Evolutionary conservation across 1,284 basidiomycete species (phyloP), one percentile per base, ranked within the genome.

Genomic region (Heterobasidion annosum): DNA sequence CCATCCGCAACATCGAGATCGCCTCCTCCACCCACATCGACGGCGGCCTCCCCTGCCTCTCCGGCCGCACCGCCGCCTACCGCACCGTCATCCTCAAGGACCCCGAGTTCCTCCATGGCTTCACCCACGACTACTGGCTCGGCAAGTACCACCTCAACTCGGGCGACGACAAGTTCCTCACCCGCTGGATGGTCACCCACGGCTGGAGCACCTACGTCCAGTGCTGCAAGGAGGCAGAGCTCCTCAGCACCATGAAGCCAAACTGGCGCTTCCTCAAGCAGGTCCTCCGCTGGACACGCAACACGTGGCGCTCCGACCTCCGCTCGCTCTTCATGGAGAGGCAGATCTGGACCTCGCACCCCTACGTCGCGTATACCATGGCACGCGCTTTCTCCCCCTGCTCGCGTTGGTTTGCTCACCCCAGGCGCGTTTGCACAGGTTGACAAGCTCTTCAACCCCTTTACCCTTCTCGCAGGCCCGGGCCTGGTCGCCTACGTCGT

Each of bases 201-300:
- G 91, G 92, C 15, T 96, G 93, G 93, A 87, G 79, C 68, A 95
- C 92, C 15, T 93, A 93, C 68, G 91, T 94, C 47, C 93, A 95
- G 67, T 87, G 85, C 64, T 94, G 91, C 76, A 84, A 84, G 67
- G 91, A 94, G 71, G 91, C 91, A 13, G 92, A 94, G 71, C 74
- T 95, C 43, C 74, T 93, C 53, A 90, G 85, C 69, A 95, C 92
- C 52, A 96, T 94, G 92, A 96, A 96, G 70, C 92, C 92, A 43
- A 91, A 95, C 71, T 95, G 91, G 92, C 78, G 91, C 51, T 95
- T 95, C 74, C 72, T 95, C 67, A 93, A 93, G 70, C 93, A 95
- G 68, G 92, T 95, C 15, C 70, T 96, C 54, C 74, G 93, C 56
- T 95, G 92, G 93, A 96, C 92, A 13, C 73, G 92, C 60, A 95